Evolutionary conservation across 768 basidiomycete species (phyloP).

Genomic region (Punctularia strigosozonata): DNA sequence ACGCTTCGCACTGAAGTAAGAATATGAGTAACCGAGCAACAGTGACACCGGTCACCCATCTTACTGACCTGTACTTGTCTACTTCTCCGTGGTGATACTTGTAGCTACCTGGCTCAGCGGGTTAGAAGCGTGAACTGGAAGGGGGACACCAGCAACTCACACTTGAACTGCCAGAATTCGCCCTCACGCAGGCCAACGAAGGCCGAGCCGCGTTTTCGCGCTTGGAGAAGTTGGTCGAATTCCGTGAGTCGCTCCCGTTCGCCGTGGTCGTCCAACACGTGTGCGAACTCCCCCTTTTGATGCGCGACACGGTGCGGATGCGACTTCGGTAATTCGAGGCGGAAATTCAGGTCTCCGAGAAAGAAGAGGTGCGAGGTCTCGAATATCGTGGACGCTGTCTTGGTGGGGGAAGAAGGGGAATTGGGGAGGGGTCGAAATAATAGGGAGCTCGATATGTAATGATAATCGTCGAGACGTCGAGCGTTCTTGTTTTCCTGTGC

Average conservation of each 20-base stretch:
- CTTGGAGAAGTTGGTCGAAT: slow-evolving; percentile 59
- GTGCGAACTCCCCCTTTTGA: slow-evolving; percentile 23
- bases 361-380: slow-evolving; percentile 86
- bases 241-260: slow-evolving; percentile 52
- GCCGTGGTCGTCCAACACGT: slow-evolving; percentile 34
- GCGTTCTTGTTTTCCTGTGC: slow-evolving; percentile 61
- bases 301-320: slow-evolving; percentile 30
- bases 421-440: slow-evolving; percentile 53
- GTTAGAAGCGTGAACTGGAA: not conserved
- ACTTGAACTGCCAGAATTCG: slow-evolving; percentile 83
- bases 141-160: not conserved
- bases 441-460: slow-evolving; percentile 69
- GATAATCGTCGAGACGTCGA: slow-evolving; percentile 64
- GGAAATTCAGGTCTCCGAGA: slow-evolving; percentile 90
- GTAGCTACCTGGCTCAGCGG: slow-evolving; percentile 43
- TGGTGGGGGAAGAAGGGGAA: slow-evolving; percentile 24
- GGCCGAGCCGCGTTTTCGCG: slow-evolving; percentile 49
- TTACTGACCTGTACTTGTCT: slow-evolving; percentile 64
- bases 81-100: slow-evolving; percentile 77
- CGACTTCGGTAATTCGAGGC: slow-evolving; percentile 51
- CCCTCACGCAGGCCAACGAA: slow-evolving; percentile 74
- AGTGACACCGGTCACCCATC: not conserved
- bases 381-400: slow-evolving; percentile 51
- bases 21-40: not conserved
- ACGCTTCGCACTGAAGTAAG: slow-evolving; percentile 42